Evolutionary conservation across 2,329 filamentous ascomycete genomes (phyloP).

Genomic region (Tolypocladium amazonense): DNA sequence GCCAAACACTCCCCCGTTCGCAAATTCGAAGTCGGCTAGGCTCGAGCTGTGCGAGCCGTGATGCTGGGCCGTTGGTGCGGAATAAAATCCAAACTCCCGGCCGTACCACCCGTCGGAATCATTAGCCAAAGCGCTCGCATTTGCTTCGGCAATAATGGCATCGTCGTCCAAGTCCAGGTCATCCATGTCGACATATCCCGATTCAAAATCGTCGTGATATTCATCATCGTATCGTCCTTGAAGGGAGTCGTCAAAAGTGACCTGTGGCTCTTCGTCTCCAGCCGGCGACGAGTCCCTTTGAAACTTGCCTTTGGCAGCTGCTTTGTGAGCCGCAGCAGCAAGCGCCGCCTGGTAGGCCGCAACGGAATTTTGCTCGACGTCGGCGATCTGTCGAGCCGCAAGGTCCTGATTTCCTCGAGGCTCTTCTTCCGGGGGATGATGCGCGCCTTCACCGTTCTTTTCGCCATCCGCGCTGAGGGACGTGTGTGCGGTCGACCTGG

Average conservation of each 20-base stretch:
- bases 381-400: slow-evolving; percentile 1
- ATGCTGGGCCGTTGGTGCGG: slow-evolving; percentile 37
- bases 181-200: slow-evolving; percentile 51
- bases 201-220: slow-evolving; percentile 45
- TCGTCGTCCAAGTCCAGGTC: slow-evolving; percentile 71
- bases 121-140: slow-evolving; percentile 83
- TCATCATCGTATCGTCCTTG: slow-evolving; percentile 17
- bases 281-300: slow-evolving; percentile 43
- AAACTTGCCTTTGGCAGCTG: slow-evolving; percentile 67
- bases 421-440: not conserved
- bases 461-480: slow-evolving; percentile 28
- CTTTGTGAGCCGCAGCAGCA: slow-evolving; percentile 68
- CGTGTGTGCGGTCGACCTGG: slow-evolving; percentile 42
- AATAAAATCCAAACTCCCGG: slow-evolving; percentile 94
- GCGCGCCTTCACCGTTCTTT: not conserved
- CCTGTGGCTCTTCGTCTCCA: slow-evolving; percentile 10
- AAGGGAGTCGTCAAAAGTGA: not conserved
- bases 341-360: slow-evolving; percentile 76
- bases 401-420: not conserved
- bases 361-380: slow-evolving; percentile 14
- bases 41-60: slow-evolving; percentile 32
- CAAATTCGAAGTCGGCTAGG: slow-evolving; percentile 42
- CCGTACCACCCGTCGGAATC: slow-evolving; percentile 94
- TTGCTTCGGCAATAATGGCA: slow-evolving; percentile 86
- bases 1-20: slow-evolving; percentile 84